Conservation (phyloP, 306 rosid genomes). For the Acacia acuminata region DNA sequence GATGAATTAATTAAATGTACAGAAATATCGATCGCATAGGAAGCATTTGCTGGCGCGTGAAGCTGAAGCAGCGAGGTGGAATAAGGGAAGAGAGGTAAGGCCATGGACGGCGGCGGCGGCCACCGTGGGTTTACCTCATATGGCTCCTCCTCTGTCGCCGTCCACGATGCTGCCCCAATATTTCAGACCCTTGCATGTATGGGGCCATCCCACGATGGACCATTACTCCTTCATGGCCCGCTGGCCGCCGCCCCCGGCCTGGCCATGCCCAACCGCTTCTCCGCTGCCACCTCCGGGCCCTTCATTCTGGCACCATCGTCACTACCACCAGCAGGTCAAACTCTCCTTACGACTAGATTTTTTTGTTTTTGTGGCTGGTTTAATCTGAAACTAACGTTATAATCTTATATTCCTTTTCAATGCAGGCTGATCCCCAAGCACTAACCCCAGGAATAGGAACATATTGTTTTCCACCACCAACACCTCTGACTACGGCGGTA, state of each 20-base stretch:
- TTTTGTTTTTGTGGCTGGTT: too few species aligned
- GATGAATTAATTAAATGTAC: constrained; percentile 7
- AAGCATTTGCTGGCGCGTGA: constrained; percentile 93
- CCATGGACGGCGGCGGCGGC: constrained; percentile 73
- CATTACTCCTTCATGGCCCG: constrained; percentile 57
- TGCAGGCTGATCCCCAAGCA: constrained; percentile 52
- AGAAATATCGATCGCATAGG: constrained; percentile 93
- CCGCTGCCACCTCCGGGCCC: constrained; percentile 42
- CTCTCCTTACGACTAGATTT: not conserved
- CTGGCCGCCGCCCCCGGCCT: constrained; percentile 52
- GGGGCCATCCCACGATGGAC: constrained; percentile 90
- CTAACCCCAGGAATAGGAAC: constrained; percentile 51
- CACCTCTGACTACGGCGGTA: constrained; percentile 57
- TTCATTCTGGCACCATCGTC: constrained; percentile 65
- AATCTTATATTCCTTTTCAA: not conserved
- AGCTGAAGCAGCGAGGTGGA: constrained; percentile 94
- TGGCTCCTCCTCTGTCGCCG: constrained; percentile 32
- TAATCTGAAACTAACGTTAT: too few species aligned
- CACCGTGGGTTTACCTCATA: constrained; percentile 72
- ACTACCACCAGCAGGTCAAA: constrained; percentile 52
- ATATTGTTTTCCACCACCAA: constrained; percentile 63
- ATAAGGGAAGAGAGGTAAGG: constrained; percentile 56
- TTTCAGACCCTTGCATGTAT: constrained; percentile 86
- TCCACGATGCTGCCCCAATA: constrained; percentile 39
- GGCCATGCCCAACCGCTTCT: constrained; percentile 45